These are phyloP conservation scores for Phytopythium delawarense DNA, from an alignment of 352 stramenopile species.

Conservation along the genomic window DNA sequence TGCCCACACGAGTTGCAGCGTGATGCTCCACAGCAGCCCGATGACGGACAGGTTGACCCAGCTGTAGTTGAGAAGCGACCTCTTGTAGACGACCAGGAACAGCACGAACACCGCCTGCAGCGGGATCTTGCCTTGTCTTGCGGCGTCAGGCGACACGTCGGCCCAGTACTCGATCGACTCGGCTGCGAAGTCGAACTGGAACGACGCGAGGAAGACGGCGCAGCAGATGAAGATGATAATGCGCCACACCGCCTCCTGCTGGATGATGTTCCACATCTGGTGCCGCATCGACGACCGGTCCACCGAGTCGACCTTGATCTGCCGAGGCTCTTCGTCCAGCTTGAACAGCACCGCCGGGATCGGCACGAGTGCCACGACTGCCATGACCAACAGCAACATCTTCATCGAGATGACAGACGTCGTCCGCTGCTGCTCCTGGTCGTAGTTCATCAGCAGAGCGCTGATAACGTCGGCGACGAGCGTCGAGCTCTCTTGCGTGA, in stretches of 20 bases:
- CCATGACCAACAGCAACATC: constrained; percentile 65
- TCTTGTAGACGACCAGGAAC: constrained; percentile 45
- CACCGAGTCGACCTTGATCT: constrained; percentile 69
- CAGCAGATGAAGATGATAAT: constrained; percentile 70
- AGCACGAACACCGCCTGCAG: constrained; percentile 41
- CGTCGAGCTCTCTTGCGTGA: constrained; percentile 44
- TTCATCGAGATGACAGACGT: constrained; percentile 58
- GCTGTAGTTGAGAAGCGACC: constrained; percentile 66
- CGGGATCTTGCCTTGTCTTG: constrained; percentile 39
- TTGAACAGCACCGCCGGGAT: constrained; percentile 65
- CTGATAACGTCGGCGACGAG: constrained; percentile 36
- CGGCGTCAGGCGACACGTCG: constrained; percentile 26
- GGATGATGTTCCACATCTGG: constrained; percentile 68
- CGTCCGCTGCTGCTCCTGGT: constrained; percentile 26
- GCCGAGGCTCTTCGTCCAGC: constrained; percentile 61
- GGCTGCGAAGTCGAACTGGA: constrained; percentile 59
- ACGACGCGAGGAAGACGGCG: constrained; percentile 50
- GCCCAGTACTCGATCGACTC: constrained; percentile 49
- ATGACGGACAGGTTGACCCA: constrained; percentile 56
- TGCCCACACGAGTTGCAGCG: constrained; percentile 22
- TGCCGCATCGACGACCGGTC: constrained; percentile 52
- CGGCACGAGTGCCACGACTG: constrained; percentile 49
- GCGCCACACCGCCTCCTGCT: constrained; percentile 73
- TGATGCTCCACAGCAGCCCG: constrained; percentile 36
- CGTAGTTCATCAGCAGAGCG: constrained; percentile 36